Percentiles rank a stretch among this genome's conserved stretches.
These are phyloP conservation scores for Oxyria digyna DNA, from an alignment of 148 eudicot species.

Conservation along the genomic window DNA sequence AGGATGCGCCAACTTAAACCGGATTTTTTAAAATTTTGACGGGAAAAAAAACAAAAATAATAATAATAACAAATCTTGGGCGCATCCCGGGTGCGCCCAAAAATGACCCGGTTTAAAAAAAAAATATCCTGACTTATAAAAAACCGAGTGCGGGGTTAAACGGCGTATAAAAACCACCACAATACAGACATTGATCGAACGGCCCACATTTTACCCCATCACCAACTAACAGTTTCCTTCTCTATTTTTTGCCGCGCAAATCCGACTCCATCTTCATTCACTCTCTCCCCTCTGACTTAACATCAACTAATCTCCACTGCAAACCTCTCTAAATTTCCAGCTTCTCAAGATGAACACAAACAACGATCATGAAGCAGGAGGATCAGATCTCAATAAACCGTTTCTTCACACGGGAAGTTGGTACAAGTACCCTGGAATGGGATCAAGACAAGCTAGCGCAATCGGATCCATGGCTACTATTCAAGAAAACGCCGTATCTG, in stretches of 20 bases:
- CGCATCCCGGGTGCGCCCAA: too few species aligned
- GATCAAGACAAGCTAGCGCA: constrained; percentile 72
- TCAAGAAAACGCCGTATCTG: constrained; percentile 70
- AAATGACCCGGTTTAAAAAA: too few species aligned
- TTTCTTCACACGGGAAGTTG: constrained; percentile 94
- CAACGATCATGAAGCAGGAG: constrained; percentile 40
- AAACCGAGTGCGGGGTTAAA: too few species aligned
- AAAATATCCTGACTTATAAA: too few species aligned
- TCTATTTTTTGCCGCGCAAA: neutral
- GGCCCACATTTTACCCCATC: neutral
- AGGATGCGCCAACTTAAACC: too few species aligned
- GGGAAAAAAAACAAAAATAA: too few species aligned
- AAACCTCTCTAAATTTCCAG: neutral
- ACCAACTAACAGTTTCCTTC: neutral
- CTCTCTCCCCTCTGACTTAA: too few species aligned
- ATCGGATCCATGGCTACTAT: constrained; percentile 63
- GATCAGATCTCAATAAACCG: constrained; percentile 59
- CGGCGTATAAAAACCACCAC: neutral
- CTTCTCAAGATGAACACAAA: constrained; percentile 39
- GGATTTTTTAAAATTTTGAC: too few species aligned
- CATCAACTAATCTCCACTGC: neutral
- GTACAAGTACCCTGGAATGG: constrained; percentile 54
- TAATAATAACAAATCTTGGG: too few species aligned
- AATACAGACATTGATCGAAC: neutral
- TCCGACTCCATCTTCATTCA: neutral